Percentiles rank a stretch among this genome's conserved stretches.
These are phyloP conservation scores for Aureobasidium sp. DNA, from an alignment of 2,329 filamentous ascomycete species.

Conservation along the genomic window DNA sequence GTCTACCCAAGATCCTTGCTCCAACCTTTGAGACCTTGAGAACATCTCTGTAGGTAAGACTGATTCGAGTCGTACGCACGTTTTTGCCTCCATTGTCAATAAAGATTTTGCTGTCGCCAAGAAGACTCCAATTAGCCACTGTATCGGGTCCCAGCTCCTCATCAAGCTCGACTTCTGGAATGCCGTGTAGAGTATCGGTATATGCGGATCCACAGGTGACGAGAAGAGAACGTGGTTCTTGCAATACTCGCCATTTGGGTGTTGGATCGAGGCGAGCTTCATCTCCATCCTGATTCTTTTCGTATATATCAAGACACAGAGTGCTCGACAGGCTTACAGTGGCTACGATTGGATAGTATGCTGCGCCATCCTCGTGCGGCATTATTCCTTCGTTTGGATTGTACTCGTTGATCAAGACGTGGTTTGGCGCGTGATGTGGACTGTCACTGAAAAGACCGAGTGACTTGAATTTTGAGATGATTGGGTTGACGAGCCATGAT, in stretches of 20 bases:
- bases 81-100: slow-evolving; percentile 43
- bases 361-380: slow-evolving; percentile 86
- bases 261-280: slow-evolving; percentile 45
- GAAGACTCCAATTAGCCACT: slow-evolving; percentile 59
- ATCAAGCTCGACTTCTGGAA: slow-evolving; percentile 57
- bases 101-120: slow-evolving; percentile 42
- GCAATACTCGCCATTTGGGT: slow-evolving; percentile 54
- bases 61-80: slow-evolving; percentile 53
- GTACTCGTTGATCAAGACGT: slow-evolving; percentile 93
- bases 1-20: slow-evolving; percentile 50
- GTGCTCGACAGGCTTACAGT: slow-evolving; percentile 77
- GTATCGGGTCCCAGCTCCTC: slow-evolving; percentile 50
- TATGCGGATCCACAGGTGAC: slow-evolving; percentile 64
- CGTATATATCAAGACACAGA: slow-evolving; percentile 67
- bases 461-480: slow-evolving; percentile 49
- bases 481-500: slow-evolving; percentile 60
- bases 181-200: slow-evolving; percentile 64
- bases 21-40: slow-evolving; percentile 68
- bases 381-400: slow-evolving; percentile 84
- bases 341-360: slow-evolving; percentile 81
- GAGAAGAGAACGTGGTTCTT: slow-evolving; percentile 73
- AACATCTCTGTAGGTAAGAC: slow-evolving; percentile 81
- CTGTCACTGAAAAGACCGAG: slow-evolving; percentile 50
- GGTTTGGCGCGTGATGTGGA: slow-evolving; percentile 71
- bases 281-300: slow-evolving; percentile 28